These are phyloP conservation scores for Pseudopediastrum boryanum DNA, from an alignment of 139 green algal species.

Conservation along the genomic window DNA sequence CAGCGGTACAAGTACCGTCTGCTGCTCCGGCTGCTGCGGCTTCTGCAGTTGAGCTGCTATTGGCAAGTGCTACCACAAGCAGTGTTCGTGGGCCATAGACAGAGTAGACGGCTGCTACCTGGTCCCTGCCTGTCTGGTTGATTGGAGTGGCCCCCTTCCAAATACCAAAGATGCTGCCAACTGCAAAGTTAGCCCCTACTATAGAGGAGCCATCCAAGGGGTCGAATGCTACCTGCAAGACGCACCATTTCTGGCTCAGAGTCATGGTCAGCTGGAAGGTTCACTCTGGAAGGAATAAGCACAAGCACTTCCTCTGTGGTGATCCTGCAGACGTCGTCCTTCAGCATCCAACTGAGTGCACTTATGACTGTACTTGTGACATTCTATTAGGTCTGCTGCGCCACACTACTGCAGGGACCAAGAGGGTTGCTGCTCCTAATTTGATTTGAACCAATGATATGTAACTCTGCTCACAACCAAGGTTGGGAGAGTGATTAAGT, in stretches of 20 bases:
- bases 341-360: no score
- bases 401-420: no score
- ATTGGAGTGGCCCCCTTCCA: slow-evolving; percentile 69
- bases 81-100: slow-evolving; percentile 83
- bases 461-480: no score
- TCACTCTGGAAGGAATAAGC: no score
- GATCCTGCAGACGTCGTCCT: no score
- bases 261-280: background rate
- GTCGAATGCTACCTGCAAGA: slow-evolving; percentile 83
- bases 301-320: no score
- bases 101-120: slow-evolving; percentile 75
- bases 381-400: no score
- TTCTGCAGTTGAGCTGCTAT: slow-evolving; percentile 9
- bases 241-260: background rate
- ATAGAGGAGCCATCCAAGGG: slow-evolving; percentile 84
- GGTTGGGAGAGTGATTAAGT: no score
- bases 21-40: slow-evolving; percentile 3
- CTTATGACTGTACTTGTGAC: no score
- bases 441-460: no score
- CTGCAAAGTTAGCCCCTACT: slow-evolving; percentile 77
- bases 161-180: slow-evolving; percentile 87
- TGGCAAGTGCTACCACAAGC: slow-evolving; percentile 65
- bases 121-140: slow-evolving; percentile 59
- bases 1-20: background rate
- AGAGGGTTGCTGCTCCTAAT: no score